Percentiles rank a stretch among this genome's conserved stretches.
Conservation (phyloP, 208 protist genomes). For the Leishmania amazonensis region DNA sequence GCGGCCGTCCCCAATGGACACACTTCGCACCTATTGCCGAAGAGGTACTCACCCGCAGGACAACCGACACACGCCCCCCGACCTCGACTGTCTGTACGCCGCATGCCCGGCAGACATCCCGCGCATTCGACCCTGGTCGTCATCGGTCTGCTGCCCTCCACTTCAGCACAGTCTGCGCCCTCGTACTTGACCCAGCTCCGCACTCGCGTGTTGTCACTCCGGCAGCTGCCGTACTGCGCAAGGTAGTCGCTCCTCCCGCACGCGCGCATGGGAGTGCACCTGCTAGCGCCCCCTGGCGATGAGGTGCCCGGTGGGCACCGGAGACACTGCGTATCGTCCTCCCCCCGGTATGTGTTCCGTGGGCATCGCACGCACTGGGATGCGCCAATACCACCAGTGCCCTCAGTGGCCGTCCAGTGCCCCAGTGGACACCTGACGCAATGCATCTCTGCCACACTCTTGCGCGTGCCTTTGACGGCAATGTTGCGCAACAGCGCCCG, state of each 20-base stretch:
- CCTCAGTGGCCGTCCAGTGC: not conserved
- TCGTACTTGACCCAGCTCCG: slow-evolving; percentile 7
- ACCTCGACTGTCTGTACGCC: not conserved
- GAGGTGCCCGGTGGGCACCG: not conserved
- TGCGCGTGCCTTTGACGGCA: not conserved
- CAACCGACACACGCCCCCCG: not conserved
- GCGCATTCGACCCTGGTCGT: slow-evolving; percentile 3
- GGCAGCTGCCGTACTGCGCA: not conserved
- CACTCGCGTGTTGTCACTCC: slow-evolving; percentile 2
- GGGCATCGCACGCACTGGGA: not conserved
- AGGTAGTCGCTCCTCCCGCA: slow-evolving; percentile 8
- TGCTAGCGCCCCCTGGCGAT: not conserved
- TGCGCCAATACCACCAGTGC: not conserved
- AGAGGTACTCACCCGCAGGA: not conserved
- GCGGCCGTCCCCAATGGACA: slow-evolving; percentile 13
- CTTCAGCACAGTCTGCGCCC: not conserved
- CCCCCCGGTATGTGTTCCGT: not conserved
- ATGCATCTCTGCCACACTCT: not conserved
- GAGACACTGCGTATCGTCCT: not conserved
- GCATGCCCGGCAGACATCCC: slow-evolving; percentile 16
- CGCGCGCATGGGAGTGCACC: not conserved
- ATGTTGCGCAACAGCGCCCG: slow-evolving; percentile 8
- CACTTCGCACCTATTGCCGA: not conserved
- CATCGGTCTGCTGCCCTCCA: not conserved
- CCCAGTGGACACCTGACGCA: not conserved